A percentile compares a stretch with the other conserved stretches of the same genome.
These are phyloP conservation scores for Zizania palustris DNA, from an alignment of 202 grass and related monocot genomes.

Conservation along the genomic window DNA sequence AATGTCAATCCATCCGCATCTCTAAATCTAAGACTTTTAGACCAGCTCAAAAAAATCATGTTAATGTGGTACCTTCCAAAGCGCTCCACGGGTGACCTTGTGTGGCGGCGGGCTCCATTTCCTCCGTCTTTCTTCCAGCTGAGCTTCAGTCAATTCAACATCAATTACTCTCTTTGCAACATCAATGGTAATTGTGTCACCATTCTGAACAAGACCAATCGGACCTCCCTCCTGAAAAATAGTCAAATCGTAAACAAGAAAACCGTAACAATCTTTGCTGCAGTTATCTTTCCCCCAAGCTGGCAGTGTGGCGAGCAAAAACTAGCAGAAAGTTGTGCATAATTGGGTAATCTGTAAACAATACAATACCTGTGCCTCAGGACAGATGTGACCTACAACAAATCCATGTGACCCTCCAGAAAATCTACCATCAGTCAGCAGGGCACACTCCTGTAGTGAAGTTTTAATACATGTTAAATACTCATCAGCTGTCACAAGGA, in stretches of 20 bases:
- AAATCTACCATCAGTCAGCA: slow-evolving; percentile 98
- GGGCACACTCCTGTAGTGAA: slow-evolving; percentile 73
- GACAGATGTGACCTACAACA: slow-evolving; percentile 97
- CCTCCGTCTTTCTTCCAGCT: slow-evolving; percentile 68
- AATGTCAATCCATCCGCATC: too few relatives aligned
- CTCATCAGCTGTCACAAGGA: background rate
- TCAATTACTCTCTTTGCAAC: slow-evolving; percentile 74
- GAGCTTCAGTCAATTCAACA: slow-evolving; percentile 61
- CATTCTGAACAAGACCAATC: slow-evolving; percentile 83
- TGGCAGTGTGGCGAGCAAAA: background rate
- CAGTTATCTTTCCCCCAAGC: background rate
- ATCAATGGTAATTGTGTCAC: slow-evolving; percentile 84
- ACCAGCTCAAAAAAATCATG: too few relatives aligned
- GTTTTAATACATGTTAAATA: slow-evolving; percentile 17
- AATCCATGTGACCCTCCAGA: slow-evolving; percentile 99
- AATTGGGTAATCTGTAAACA: background rate
- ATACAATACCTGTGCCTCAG: slow-evolving; percentile 90
- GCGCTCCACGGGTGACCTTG: slow-evolving; percentile 67
- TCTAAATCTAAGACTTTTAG: too few relatives aligned
- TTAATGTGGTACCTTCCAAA: slow-evolving; percentile 71
- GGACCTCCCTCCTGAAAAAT: slow-evolving; percentile 85
- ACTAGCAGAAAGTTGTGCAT: background rate
- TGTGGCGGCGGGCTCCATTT: slow-evolving; percentile 63
- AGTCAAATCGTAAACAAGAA: slow-evolving; percentile 29
- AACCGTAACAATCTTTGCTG: background rate